phyloP scores from a whole-genome alignment of 2,329 filamentous ascomycete genomes.

The Colletotrichum sp. region DNA sequence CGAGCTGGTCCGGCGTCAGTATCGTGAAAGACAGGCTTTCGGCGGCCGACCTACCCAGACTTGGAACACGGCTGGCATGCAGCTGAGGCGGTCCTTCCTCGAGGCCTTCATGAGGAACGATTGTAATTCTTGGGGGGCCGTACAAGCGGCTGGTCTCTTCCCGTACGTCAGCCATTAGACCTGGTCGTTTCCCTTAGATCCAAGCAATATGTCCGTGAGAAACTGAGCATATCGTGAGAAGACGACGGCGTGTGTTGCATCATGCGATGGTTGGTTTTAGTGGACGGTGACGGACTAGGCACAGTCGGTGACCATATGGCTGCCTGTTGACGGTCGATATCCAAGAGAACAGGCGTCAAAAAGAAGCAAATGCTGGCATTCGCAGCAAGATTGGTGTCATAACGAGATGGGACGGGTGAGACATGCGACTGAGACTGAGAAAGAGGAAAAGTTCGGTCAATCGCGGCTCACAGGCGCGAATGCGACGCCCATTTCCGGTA shows the following conservation, averaged over 20 bases:
- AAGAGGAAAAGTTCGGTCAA: constrained; percentile 14
- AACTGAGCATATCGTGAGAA: constrained; percentile 19
- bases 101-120: constrained; percentile 15
- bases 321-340: background rate
- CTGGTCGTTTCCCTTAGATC: constrained; percentile 12
- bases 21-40: background rate
- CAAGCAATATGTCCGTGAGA: constrained; percentile 3
- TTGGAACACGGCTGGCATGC: constrained; percentile 16
- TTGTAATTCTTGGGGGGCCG: constrained; percentile 21
- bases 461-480: background rate
- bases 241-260: constrained; percentile 14
- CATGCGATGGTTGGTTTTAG: background rate
- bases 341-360: background rate
- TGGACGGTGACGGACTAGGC: background rate
- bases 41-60: background rate
- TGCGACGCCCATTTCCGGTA: constrained; percentile 11
- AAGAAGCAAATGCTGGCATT: constrained; percentile 1
- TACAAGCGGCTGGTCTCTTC: constrained; percentile 21
- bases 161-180: constrained; percentile 20
- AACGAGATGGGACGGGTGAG: background rate
- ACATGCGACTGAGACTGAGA: constrained; percentile 1
- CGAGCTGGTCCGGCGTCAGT: background rate
- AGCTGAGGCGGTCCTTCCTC: constrained; percentile 18
- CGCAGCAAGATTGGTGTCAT: constrained; percentile 9
- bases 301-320: background rate